Base-by-base conservation (phyloP, 225 moss, liverwort and hornwort species). In the Straminergon stramineum region DNA sequence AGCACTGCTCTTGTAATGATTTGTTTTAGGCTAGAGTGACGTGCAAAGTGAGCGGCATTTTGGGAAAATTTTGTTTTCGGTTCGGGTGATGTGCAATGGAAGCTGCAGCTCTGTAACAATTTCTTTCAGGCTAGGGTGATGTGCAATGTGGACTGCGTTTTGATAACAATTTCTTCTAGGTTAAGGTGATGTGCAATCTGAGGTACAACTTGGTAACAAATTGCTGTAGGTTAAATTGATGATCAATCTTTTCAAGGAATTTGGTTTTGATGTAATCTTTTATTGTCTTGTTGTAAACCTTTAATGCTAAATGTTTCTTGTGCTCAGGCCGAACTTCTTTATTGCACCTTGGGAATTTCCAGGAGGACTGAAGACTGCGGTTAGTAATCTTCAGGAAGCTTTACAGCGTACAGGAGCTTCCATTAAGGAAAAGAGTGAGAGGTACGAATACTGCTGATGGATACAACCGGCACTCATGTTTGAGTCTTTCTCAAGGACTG, bases 281-380 rank as follows among this genome's bases (percentile, higher is more conserved):
- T 82, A 17, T 86, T 56, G 61, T 77, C 82, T 74, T 34, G 39
- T 41, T 35, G 43, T n/a, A 52, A 84, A 13, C 8, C 41, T 22
- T 35, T 17, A 34, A 45, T 26, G 17, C 7, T 52, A 83, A 31
- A 45, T 66, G 1, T 43, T 51, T 48, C 48, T 17, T 83, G 52
- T 67, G 66, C 83, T 81, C 90, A 98, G 98, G 91, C 95, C 98
- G 78, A 93, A 89, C 70, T 98, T 97, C 93, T 98, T 98, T 90
- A 92, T 95, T 83, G 98, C 96, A 80, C 98, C 98, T 69, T 98
- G 98, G 98, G 98, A 98, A 83, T 98, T 95, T 92, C 95, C 96
- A 83, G 98, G 95, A 89, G 86, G 95, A 89, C 85, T 98, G 87
- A 87, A 92, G 69, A 88, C 88, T 87, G 98, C 98, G 43, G 79